Evolutionary conservation across 495 filamentous ascomycete genomes (phyloP).

Genomic region (Penicillium taxi): DNA sequence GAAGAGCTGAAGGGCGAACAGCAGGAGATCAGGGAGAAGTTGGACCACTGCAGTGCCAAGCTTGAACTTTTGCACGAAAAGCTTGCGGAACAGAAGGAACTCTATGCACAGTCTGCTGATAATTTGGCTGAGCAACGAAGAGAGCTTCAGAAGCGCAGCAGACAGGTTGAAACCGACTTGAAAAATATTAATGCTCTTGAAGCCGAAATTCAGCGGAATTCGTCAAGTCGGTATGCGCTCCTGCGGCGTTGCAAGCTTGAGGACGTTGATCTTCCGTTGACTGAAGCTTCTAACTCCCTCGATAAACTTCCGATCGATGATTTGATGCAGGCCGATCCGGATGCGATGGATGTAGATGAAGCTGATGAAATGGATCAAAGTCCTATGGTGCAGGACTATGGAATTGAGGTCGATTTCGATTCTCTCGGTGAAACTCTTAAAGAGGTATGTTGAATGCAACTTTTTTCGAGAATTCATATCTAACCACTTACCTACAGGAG

Average conservation of each 20-base stretch:
- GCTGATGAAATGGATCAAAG: conserved; percentile 38
- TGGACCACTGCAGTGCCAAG: conserved; percentile 65
- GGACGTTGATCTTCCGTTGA: conserved; percentile 78
- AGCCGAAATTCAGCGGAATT: conserved; percentile 72
- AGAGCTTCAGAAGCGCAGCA: conserved; percentile 76
- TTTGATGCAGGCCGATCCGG: conserved; percentile 56
- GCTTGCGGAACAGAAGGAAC: conserved; percentile 57
- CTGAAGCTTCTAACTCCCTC: conserved; percentile 60
- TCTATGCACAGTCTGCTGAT: conserved; percentile 59
- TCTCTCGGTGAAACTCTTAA: conserved; percentile 78
- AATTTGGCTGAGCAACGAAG: conserved; percentile 72
- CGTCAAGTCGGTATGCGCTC: conserved; percentile 71
- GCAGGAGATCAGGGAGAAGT: conserved; percentile 58
- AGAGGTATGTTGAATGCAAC: conserved; percentile 40
- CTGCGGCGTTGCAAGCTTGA: conserved; percentile 89
- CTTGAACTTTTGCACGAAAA: conserved; percentile 67
- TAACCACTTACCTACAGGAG: conserved; percentile 41
- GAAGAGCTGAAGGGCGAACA: conserved; percentile 66
- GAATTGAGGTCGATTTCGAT: conserved; percentile 86
- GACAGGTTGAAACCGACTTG: conserved; percentile 68
- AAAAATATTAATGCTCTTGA: conserved; percentile 73
- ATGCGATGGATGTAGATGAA: conserved; percentile 85
- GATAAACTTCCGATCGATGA: conserved; percentile 86
- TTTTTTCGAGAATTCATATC: background rate
- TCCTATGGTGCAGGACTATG: conserved; percentile 69